Evolutionary conservation across 2,329 filamentous ascomycete genomes (phyloP).

Genomic region (Fusarium poae): DNA sequence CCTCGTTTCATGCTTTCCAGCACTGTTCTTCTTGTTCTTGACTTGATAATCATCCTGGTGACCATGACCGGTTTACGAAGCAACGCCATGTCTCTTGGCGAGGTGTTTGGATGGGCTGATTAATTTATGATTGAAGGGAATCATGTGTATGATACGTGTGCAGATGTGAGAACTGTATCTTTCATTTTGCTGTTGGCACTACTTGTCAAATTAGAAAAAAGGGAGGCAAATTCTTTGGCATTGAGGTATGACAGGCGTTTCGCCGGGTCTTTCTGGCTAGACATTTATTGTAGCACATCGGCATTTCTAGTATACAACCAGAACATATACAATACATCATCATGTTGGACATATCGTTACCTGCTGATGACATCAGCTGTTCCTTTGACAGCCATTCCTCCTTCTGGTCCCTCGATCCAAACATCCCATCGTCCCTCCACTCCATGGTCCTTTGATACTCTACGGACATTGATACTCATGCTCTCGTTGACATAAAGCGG

Average conservation of each 20-base stretch:
- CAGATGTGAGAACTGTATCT: neutral
- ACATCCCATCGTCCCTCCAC: slow-evolving; percentile 55
- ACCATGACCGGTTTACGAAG: slow-evolving; percentile 80
- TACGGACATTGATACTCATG: slow-evolving; percentile 76
- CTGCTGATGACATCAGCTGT: slow-evolving; percentile 51
- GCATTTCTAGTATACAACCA: slow-evolving; percentile 28
- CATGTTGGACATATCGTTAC: neutral
- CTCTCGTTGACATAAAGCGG: slow-evolving; percentile 82
- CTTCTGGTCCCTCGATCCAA: slow-evolving; percentile 62
- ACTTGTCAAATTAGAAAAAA: slow-evolving; percentile 1
- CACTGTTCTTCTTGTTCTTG: slow-evolving; percentile 78
- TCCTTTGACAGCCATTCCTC: slow-evolving; percentile 74
- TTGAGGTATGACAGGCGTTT: slow-evolving; percentile 21
- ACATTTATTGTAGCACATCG: slow-evolving; percentile 31
- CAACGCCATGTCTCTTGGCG: slow-evolving; percentile 82
- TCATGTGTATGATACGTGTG: slow-evolving; percentile 34
- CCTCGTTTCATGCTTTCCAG: slow-evolving; percentile 90
- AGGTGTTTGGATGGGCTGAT: slow-evolving; percentile 87
- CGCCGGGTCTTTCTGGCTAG: slow-evolving; percentile 13
- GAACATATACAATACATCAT: neutral
- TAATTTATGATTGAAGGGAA: slow-evolving; percentile 42
- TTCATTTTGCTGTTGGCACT: neutral
- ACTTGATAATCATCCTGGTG: slow-evolving; percentile 78
- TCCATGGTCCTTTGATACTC: slow-evolving; percentile 52
- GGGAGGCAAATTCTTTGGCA: slow-evolving; percentile 9